Evolutionary conservation across 1,284 basidiomycete genomes (phyloP), one percentile per base, ranked within the genome.

Genomic region (Cutaneotrichosporon sp.): DNA sequence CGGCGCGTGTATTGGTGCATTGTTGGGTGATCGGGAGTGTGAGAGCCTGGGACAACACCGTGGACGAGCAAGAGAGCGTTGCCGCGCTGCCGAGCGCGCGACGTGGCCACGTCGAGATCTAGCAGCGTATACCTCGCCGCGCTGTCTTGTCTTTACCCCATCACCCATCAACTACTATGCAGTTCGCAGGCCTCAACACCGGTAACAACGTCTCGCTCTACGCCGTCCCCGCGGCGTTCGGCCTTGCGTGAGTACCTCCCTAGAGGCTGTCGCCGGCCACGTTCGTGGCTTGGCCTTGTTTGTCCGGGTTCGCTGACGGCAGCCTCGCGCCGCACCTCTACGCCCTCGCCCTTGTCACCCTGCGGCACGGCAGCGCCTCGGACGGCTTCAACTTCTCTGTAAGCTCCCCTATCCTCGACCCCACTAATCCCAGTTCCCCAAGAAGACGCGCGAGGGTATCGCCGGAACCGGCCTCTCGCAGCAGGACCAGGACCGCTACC

Each of bases 381-480:
- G 33, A 20, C 26, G 55, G 58, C 43, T 60, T 60, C 35, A 48
- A 60, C 58, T 55, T 56, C 35, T 52, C 49, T 14, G 58, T 60
- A 44, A 38, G 58, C 23, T 14, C 26, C 10, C 42, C 4, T 30
- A n/a, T n/a, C n/a, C 42, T 13, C 8, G 15, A 10, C 13, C 43
- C 15, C 18, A 26, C 48, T 54, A 12, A 55, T 45, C 15, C 7
- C 42, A 60, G 59, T 51, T 49, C 46, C 59, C 75, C 43, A 87
- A 83, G 72, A 88, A 93, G 68, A 88, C 94, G 64, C 96, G 96
- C 71, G 88, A 49, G 33, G 10, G 88, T 52, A 92, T 90, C 12
- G 86, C 88, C 67, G 88, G 86, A n/a, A 87, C 93, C 59, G 81
- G 86, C 67, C 79, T 96, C 59, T 87, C 86, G 65, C 85, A 89